Base-by-base conservation (phyloP, 2,329 filamentous ascomycete species). In the Pestalotiopsis sp. region DNA sequence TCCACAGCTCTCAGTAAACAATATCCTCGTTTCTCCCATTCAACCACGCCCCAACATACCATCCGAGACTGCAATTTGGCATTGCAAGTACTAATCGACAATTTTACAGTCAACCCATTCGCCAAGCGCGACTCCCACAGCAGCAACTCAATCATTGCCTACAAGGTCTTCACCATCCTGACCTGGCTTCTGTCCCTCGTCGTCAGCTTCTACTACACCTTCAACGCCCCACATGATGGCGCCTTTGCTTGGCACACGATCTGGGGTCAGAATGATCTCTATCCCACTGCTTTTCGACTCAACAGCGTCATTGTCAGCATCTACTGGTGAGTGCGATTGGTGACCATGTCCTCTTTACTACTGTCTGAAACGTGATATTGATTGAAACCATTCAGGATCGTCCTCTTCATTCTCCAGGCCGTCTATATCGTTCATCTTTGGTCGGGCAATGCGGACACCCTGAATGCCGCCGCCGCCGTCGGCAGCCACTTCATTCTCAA, bases 401-500 rank as follows among this genome's bases (percentile, higher is more conserved):
- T 90, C 63, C 86, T 97, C 68, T 92, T 93, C 77, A 79, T 94
- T 73, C 84, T 93, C 48, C 94, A 97, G 78, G 81, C 91, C 65
- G 89, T 87, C 73, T 97, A 97, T 79, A 84, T 94, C 68, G 88
- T 85, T 74, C 89, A 93, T 74, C 88, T 97, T 71, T 97, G 94
- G 84, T 90, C 89, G 60, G 83, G 84, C 71, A 88, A 91, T 72
- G 76, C 84, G 59, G 86, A 87, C 35, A 84, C 87, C 65, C 87
- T 93, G 70, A 87, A 88, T 69, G 86, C 89, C 17, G 92, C 94
- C 24, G 91, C 91, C 71, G 90, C 92, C 72, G 91, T 97, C 14
- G 94, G 92, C 69, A 87, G 88, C 73, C 93, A 97, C 83, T 97
- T 95, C 80, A 94, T 97, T 78, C 77, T 92, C 73, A 92, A 94